phyloP scores from a whole-genome alignment of 495 filamentous ascomycete genomes.

The Aspergillus kassunensis region DNA sequence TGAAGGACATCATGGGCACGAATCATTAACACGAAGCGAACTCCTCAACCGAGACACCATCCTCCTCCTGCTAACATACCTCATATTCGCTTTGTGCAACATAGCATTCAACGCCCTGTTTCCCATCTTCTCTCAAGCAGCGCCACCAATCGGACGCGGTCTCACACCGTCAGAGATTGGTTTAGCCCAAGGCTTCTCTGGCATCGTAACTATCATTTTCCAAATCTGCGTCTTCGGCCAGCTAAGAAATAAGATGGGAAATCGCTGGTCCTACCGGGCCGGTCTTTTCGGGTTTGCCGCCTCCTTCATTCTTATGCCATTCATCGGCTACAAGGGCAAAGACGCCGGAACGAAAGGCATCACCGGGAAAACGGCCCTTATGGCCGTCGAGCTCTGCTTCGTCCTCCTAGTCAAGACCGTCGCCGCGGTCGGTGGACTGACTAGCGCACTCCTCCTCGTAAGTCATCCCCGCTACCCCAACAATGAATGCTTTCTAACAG shows the following conservation, averaged over 20 bases:
- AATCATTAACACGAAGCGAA: constrained; percentile 42
- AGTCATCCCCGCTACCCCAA: constrained; percentile 22
- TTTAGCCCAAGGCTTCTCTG: constrained; percentile 78
- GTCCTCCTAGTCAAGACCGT: constrained; percentile 85
- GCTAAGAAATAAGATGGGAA: constrained; percentile 77
- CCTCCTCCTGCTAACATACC: constrained; percentile 72
- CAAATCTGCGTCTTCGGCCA: constrained; percentile 79
- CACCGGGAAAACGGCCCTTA: constrained; percentile 58
- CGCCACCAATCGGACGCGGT: constrained; percentile 68
- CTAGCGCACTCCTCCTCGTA: constrained; percentile 82
- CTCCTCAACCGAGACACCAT: constrained; percentile 77
- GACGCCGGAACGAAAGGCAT: constrained; percentile 35
- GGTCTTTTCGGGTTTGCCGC: constrained; percentile 78
- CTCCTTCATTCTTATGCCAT: constrained; percentile 84
- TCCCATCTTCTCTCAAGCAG: constrained; percentile 78
- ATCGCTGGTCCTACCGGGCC: constrained; percentile 73
- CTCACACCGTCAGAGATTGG: constrained; percentile 80
- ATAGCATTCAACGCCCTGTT: constrained; percentile 88
- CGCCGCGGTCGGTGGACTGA: constrained; percentile 81
- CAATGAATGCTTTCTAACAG: constrained; percentile 2
- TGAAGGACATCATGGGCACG: constrained; percentile 25
- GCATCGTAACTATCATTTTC: constrained; percentile 79
- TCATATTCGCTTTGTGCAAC: constrained; percentile 86
- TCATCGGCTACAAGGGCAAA: constrained; percentile 70
- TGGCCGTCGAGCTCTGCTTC: constrained; percentile 64